Conservation (phyloP, 1,139 yeast species). For the Eremothecium sinecaudum region DNA sequence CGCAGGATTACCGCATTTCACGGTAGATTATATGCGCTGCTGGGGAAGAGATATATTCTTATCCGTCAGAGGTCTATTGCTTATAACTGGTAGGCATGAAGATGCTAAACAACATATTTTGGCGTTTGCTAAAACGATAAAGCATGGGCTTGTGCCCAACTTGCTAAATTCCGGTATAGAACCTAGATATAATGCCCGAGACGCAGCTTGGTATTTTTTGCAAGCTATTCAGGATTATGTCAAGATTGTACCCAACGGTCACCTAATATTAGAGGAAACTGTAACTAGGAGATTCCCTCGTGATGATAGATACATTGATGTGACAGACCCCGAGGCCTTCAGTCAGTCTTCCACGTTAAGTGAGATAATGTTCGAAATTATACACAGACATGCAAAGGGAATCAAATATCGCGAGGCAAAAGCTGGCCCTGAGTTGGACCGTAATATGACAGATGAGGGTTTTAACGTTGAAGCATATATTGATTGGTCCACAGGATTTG, state of each 20-base stretch:
- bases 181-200: constrained; percentile 93
- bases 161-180: constrained; percentile 85
- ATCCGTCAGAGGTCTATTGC: constrained; percentile 68
- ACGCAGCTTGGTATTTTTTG: constrained; percentile 91
- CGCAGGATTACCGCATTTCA: constrained; percentile 93
- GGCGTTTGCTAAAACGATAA: constrained; percentile 82
- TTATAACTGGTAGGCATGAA: constrained; percentile 67
- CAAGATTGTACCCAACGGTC: constrained; percentile 58
- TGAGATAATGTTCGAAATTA: constrained; percentile 73
- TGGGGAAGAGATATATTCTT: constrained; percentile 98
- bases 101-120: constrained; percentile 77
- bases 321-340: constrained; percentile 68
- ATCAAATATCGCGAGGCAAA: constrained; percentile 87
- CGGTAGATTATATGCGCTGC: constrained; percentile 85
- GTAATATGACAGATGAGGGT: constrained; percentile 89
- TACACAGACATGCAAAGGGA: constrained; percentile 79
- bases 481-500: constrained; percentile 83
- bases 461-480: constrained; percentile 73
- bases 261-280: constrained; percentile 52
- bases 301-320: constrained; percentile 69
- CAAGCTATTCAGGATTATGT: constrained; percentile 83
- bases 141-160: constrained; percentile 93
- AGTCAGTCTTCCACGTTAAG: constrained; percentile 57
- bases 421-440: constrained; percentile 81
- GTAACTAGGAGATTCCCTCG: constrained; percentile 81